Evolutionary conservation across 805 yeast species (phyloP).

Genomic region (Yamadazyma olivae): DNA sequence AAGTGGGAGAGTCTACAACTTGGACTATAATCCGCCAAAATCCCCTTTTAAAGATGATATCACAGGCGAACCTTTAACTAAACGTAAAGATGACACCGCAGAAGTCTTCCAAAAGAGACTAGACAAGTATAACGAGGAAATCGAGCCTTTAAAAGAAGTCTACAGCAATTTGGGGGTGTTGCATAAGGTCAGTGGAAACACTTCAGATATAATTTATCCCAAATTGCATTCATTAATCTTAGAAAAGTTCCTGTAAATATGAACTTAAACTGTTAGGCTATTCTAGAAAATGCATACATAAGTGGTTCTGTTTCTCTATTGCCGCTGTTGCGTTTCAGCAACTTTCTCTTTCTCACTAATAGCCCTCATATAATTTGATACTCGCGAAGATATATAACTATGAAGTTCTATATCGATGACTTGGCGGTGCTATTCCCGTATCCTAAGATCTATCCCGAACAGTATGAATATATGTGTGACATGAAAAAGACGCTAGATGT

Average conservation of each 20-base stretch:
- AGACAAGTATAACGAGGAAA: constrained; percentile 53
- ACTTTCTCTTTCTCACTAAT: too few relatives aligned
- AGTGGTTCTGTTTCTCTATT: not conserved
- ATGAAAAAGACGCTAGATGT: constrained; percentile 90
- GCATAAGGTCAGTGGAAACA: constrained; percentile 63
- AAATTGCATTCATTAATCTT: constrained; percentile 41
- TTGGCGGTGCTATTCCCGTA: constrained; percentile 94
- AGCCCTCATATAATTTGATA: too few relatives aligned
- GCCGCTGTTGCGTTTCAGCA: too few relatives aligned
- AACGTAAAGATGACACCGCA: constrained; percentile 81
- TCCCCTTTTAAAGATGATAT: constrained; percentile 77
- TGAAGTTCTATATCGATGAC: constrained; percentile 91
- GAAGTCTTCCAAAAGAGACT: constrained; percentile 68
- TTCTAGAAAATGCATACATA: not conserved
- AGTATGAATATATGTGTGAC: constrained; percentile 96
- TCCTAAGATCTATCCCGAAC: constrained; percentile 96
- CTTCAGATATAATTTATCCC: constrained; percentile 84
- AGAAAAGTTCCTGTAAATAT: not conserved
- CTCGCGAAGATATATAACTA: constrained; percentile 10
- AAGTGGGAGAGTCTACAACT: constrained; percentile 84
- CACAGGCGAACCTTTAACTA: constrained; percentile 81
- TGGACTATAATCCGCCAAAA: constrained; percentile 87
- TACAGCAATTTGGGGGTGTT: constrained; percentile 48
- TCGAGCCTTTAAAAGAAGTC: constrained; percentile 64
- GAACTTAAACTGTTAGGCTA: too few relatives aligned